A percentile compares a stretch with the other conserved stretches of the same genome.
phyloP scores from a whole-genome alignment of 1,284 basidiomycete species.

The Cystobasidium slooffiae region DNA sequence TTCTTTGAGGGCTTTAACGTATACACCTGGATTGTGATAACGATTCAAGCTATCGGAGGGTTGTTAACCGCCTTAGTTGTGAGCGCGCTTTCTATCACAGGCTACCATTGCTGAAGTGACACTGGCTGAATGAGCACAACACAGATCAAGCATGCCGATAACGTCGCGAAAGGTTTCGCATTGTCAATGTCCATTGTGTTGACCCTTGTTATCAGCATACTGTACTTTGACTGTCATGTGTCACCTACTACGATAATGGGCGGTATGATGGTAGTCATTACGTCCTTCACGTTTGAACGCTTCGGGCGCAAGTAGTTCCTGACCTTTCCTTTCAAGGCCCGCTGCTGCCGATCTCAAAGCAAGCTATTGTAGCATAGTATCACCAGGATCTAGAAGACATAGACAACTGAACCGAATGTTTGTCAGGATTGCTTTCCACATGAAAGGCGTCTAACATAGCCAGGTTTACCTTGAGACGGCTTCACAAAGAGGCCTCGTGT shows the following conservation, averaged over 20 bases:
- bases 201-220: conserved; percentile 53
- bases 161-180: conserved; percentile 57
- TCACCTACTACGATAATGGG: conserved; percentile 15
- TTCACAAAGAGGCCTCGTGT: conserved; percentile 29
- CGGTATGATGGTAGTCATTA: conserved; percentile 7
- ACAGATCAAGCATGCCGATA: conserved; percentile 55
- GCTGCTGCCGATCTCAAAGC: not conserved
- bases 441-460: not conserved
- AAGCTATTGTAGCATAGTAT: conserved; percentile 1
- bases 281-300: conserved; percentile 20
- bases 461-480: conserved; percentile 22
- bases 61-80: conserved; percentile 54
- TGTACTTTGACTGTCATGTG: conserved; percentile 33
- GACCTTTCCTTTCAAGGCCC: not conserved
- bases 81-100: not conserved
- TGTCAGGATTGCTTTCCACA: not conserved
- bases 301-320: not conserved
- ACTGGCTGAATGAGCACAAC: not conserved
- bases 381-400: conserved; percentile 9
- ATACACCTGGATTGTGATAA: conserved; percentile 55
- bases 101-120: not conserved
- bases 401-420: conserved; percentile 3
- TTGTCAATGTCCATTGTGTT: conserved; percentile 57
- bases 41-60: conserved; percentile 56
- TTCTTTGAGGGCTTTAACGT: conserved; percentile 54